Evolutionary conservation across 2,329 filamentous ascomycete species (phyloP).

Genomic region (Pseudogymnoascus destructans): DNA sequence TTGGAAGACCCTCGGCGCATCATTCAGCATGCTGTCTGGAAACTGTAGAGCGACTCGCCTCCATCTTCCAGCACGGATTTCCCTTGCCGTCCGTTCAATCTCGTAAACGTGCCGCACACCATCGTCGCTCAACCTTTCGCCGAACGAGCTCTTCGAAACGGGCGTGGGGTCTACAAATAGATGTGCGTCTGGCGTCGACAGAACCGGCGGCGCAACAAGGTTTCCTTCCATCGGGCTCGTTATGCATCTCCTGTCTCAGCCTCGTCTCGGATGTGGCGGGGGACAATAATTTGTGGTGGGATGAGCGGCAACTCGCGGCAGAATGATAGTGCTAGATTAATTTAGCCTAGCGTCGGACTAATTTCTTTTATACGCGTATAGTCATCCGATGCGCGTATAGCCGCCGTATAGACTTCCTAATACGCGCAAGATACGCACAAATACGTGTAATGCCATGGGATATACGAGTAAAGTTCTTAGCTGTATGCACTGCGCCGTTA

Average conservation of each 20-base stretch:
- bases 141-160: neutral
- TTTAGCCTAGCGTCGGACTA: neutral
- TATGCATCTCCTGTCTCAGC: neutral
- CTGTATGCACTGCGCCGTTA: neutral
- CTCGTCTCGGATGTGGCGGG: conserved; percentile 3
- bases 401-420: neutral
- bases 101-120: conserved; percentile 73
- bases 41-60: conserved; percentile 82
- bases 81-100: conserved; percentile 61
- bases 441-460: neutral
- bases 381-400: neutral
- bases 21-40: conserved; percentile 79
- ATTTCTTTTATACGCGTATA: neutral
- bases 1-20: conserved; percentile 69
- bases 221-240: conserved; percentile 31
- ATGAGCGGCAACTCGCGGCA: neutral
- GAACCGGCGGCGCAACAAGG: conserved; percentile 41
- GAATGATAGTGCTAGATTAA: neutral
- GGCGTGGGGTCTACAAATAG: conserved; percentile 39
- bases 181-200: conserved; percentile 51
- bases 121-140: conserved; percentile 36
- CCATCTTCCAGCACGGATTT: conserved; percentile 63
- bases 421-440: neutral
- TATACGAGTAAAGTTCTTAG: neutral
- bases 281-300: conserved; percentile 9